These are phyloP conservation scores for Ichthyophthirius multifiliis DNA, from an alignment of 169 alveolate species.

Conservation along the genomic window DNA sequence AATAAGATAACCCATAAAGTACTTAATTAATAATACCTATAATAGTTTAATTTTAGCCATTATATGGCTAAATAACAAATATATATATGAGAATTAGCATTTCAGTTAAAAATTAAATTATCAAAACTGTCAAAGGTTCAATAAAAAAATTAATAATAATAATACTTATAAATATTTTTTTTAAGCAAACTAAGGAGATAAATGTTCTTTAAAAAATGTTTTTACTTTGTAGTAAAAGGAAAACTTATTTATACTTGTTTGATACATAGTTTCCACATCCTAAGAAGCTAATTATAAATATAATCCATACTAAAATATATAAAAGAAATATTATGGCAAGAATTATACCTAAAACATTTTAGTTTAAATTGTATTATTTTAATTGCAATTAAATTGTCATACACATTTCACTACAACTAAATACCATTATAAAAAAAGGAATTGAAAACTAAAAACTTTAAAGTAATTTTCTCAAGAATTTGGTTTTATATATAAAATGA, in stretches of 20 bases:
- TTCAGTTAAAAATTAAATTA: neutral
- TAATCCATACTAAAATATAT: neutral
- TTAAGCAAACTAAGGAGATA: neutral
- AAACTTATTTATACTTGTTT: neutral
- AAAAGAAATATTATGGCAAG: neutral
- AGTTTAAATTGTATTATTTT: neutral
- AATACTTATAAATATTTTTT: neutral
- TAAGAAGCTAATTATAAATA: neutral
- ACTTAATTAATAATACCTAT: too few relatives aligned
- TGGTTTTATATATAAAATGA: neutral
- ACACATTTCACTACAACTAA: neutral
- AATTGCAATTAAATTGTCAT: neutral
- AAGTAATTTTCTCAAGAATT: neutral
- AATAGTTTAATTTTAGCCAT: too few relatives aligned
- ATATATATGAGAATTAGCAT: too few relatives aligned
- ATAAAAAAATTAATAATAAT: neutral
- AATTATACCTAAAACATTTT: neutral
- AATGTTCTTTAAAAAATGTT: neutral
- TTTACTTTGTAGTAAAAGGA: neutral
- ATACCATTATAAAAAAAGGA: neutral
- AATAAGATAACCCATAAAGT: too few relatives aligned
- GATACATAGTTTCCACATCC: neutral
- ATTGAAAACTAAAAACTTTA: neutral
- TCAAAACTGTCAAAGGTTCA: neutral
- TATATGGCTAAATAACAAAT: too few relatives aligned